These are phyloP conservation scores for Pseudogymnoascus sp. DNA, from an alignment of 2,329 filamentous ascomycete species.

Conservation along the genomic window DNA sequence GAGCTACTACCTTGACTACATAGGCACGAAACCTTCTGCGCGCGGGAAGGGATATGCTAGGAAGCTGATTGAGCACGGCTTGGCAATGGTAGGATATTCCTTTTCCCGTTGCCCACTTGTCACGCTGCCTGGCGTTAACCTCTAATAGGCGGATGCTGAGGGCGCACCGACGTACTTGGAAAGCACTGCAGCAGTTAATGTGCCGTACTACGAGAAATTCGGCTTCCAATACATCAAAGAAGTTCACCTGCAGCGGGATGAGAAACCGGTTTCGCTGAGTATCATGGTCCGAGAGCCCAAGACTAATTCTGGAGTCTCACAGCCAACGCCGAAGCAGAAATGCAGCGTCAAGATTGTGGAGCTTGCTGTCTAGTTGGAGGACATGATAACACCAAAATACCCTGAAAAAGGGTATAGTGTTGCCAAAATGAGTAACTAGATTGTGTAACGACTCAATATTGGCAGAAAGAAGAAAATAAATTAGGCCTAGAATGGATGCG, in stretches of 20 bases:
- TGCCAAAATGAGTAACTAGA: not conserved
- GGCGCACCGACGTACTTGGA: conserved; percentile 69
- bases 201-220: conserved; percentile 66
- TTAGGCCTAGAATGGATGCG: not conserved
- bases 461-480: not conserved
- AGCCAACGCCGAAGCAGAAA: not conserved
- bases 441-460: not conserved
- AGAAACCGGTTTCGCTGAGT: conserved; percentile 57
- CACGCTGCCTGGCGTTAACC: not conserved
- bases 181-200: conserved; percentile 63
- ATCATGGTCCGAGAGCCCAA: conserved; percentile 75
- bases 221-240: conserved; percentile 62
- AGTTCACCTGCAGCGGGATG: conserved; percentile 54
- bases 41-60: conserved; percentile 67
- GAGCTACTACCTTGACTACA: conserved; percentile 77
- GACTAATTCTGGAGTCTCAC: conserved; percentile 12
- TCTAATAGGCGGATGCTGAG: conserved; percentile 57
- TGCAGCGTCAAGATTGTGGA: conserved; percentile 25
- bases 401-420: not conserved
- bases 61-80: conserved; percentile 65
- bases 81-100: conserved; percentile 45
- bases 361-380: conserved; percentile 38
- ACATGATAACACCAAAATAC: conserved; percentile 13
- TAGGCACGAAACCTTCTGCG: conserved; percentile 64
- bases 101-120: not conserved